These are phyloP conservation scores for Amborella trichopoda DNA, from an alignment of 164 flowering plant genomes.

Conservation along the genomic window DNA sequence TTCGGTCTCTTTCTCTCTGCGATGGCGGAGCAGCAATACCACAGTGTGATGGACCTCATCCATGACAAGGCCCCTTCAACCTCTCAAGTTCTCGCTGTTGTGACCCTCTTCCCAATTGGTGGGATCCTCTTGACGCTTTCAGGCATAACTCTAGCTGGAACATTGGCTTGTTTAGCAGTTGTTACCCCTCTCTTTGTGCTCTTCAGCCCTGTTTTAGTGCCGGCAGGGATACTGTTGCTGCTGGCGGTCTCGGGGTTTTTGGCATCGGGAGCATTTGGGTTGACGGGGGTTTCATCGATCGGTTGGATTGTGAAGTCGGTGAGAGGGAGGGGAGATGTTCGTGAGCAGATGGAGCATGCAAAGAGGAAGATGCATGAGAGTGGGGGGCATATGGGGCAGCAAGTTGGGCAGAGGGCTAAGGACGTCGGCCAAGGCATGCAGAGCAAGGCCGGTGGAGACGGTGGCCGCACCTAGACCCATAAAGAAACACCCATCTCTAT, in stretches of 20 bases:
- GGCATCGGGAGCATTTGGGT: conserved; percentile 64
- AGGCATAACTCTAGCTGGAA: conserved; percentile 45
- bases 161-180: conserved; percentile 46
- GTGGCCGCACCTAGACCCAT: no score
- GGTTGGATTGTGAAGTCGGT: conserved; percentile 47
- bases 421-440: no score
- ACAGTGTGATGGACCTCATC: conserved; percentile 9
- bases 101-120: conserved; percentile 60
- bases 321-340: conserved; percentile 10
- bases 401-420: conserved; percentile 20
- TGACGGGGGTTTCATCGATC: conserved; percentile 48
- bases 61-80: conserved; percentile 26
- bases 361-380: conserved; percentile 29
- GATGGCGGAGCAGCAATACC: conserved; percentile 21
- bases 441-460: no score
- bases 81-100: conserved; percentile 36
- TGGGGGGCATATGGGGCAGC: conserved; percentile 35
- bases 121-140: conserved; percentile 51
- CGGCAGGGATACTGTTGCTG: conserved; percentile 39
- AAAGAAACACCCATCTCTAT: no score
- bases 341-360: conserved; percentile 27
- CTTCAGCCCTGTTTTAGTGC: conserved; percentile 75
- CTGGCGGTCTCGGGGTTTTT: conserved; percentile 57
- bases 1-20: no score
- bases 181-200: conserved; percentile 53